Conservation (phyloP, 2,329 filamentous ascomycete species). For the Penicillium sp. region DNA sequence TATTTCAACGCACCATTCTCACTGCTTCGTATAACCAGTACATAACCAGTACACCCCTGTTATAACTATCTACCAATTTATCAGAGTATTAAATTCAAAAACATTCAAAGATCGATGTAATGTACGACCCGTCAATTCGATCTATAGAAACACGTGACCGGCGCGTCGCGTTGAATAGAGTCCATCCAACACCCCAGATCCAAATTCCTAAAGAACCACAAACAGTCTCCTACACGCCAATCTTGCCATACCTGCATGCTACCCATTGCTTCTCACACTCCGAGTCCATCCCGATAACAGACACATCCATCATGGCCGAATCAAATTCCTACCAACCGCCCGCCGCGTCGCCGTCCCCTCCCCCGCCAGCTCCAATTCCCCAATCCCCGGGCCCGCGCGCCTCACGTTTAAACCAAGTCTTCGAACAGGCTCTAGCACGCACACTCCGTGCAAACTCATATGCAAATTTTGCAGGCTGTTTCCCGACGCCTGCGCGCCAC, state of each 20-base stretch:
- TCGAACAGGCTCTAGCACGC: constrained; percentile 58
- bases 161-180: constrained; percentile 20
- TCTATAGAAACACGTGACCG: constrained; percentile 28
- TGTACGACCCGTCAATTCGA: not conserved
- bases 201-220: constrained; percentile 15
- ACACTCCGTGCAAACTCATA: constrained; percentile 62
- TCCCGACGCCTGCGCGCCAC: constrained; percentile 61
- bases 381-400: constrained; percentile 60
- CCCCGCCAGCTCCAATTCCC: constrained; percentile 53
- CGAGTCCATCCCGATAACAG: not conserved
- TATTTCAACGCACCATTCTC: not conserved
- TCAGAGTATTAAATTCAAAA: not conserved
- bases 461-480: constrained; percentile 62
- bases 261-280: not conserved
- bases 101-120: not conserved
- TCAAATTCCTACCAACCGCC: constrained; percentile 14
- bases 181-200: constrained; percentile 2
- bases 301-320: constrained; percentile 22
- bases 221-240: not conserved
- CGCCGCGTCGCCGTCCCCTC: constrained; percentile 51
- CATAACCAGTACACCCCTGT: not conserved
- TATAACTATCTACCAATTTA: not conserved
- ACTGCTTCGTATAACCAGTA: not conserved
- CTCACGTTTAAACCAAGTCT: constrained; percentile 60
- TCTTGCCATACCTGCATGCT: not conserved